Conservation (phyloP, 2,329 filamentous ascomycete genomes). For the Colletotrichum chlorophyti region DNA sequence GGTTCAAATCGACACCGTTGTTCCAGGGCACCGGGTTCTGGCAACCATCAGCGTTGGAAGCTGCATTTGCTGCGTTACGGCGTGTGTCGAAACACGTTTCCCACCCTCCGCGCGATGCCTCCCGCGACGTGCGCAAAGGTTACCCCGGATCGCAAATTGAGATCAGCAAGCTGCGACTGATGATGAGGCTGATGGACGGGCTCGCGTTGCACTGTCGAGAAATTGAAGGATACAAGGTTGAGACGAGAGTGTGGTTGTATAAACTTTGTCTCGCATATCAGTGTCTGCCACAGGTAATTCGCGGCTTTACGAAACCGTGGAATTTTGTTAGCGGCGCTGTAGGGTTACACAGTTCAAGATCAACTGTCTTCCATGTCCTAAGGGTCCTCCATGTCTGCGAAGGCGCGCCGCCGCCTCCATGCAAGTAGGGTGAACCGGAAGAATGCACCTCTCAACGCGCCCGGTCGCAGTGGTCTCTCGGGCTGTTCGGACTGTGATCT, state of each 20-base stretch:
- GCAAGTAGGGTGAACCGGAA: conserved; percentile 16
- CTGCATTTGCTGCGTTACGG: neutral
- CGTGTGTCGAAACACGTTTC: neutral
- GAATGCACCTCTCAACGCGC: neutral
- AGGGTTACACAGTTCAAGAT: neutral
- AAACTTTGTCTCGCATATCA: neutral
- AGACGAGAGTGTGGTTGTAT: conserved; percentile 17
- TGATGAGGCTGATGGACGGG: neutral
- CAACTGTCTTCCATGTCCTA: neutral
- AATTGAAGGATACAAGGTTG: conserved; percentile 6
- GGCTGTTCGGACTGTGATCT: conserved; percentile 5
- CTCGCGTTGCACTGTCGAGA: conserved; percentile 5
- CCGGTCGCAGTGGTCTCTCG: neutral
- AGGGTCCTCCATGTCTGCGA: neutral
- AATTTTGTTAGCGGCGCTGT: neutral
- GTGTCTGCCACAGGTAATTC: neutral
- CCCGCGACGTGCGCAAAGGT: neutral
- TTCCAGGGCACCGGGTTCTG: conserved; percentile 9
- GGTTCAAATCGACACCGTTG: conserved; percentile 12
- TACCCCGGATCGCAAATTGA: conserved; percentile 15
- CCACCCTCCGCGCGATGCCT: neutral
- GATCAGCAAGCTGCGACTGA: conserved; percentile 18
- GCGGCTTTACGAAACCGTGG: neutral
- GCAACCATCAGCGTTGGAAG: neutral
- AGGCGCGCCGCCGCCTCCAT: conserved; percentile 8